Conservation (phyloP, 176 grass and related monocot genomes). For the Triticum timopheevii region DNA sequence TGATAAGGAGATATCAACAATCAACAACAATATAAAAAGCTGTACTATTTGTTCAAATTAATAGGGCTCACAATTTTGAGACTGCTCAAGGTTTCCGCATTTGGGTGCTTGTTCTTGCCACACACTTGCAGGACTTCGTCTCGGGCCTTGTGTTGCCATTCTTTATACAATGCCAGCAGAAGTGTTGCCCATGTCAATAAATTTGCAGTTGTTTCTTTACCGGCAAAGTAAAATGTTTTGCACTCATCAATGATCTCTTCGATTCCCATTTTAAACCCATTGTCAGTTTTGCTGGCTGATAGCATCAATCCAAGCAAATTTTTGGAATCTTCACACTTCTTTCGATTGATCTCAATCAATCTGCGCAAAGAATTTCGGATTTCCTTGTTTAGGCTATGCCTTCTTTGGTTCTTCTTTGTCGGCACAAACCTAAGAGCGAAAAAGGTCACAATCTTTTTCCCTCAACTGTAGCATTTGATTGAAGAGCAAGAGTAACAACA, state of each 20-base stretch:
- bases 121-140: constrained; percentile 65
- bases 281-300: constrained; percentile 52
- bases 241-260: constrained; percentile 92
- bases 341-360: constrained; percentile 62
- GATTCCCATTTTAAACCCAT: constrained; percentile 59
- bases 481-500: background rate
- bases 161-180: constrained; percentile 70
- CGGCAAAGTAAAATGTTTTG: constrained; percentile 85
- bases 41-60: background rate
- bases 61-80: constrained; percentile 69
- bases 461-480: background rate
- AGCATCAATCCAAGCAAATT: constrained; percentile 88
- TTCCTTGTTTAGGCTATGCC: constrained; percentile 57
- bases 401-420: constrained; percentile 73
- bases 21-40: background rate
- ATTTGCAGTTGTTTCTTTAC: constrained; percentile 85
- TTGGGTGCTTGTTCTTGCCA: constrained; percentile 40
- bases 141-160: constrained; percentile 77
- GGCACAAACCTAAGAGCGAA: constrained; percentile 65
- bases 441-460: background rate
- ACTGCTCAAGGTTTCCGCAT: constrained; percentile 43
- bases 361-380: constrained; percentile 53
- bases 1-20: background rate
- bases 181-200: constrained; percentile 77
- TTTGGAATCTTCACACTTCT: constrained; percentile 61